Base-by-base conservation (phyloP, 257 asterid genomes). In the Solanum sejunctum region DNA sequence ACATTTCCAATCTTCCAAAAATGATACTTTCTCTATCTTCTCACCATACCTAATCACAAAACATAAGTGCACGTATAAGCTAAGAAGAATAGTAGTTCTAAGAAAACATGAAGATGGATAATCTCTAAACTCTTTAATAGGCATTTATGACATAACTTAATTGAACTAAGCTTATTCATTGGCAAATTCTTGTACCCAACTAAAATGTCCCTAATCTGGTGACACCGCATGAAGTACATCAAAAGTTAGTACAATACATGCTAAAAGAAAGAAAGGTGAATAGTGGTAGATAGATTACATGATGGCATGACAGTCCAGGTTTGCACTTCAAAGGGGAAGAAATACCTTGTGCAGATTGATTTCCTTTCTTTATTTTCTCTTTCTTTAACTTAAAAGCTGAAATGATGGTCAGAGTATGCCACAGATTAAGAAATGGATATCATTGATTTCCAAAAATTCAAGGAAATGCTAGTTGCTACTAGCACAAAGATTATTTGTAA, bases 271-370 rank as follows among this genome's bases (percentile, higher is more conserved):
- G 51, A 58, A 45, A 67, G 78, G 51, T 39, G n/a, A 52, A 7
- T 21, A 43, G 72, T 1, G 26, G 70, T 17, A 47, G 12, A 36
- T 67, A 28, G 36, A 23, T n/a, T 39, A 75, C 98, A 98, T 95
- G 99, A 85, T 95, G 99, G 26, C 99, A 95, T 82, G 90, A 87
- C 87, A 94, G 70, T 45, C 94, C 93, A 3, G 97, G 92, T 45
- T 86, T 92, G 85, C 97, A 92, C 87, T 88, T 89, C 60, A 88
- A 64, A 6, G 85, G 88, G 18, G 91, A 56, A 56, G 92, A 56
- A 51, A 60, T 28, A 21, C 23, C 88, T 8, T 78, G 77, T 41
- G 23, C 88, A 18, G 83, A 17, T 21, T 45, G 17, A 55, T 63
- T 61, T 15, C 57, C 36, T 54, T 54, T 8, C 69, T 45, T 80